Percentiles rank a stretch among this genome's conserved stretches.
Evolutionary conservation across 2,329 filamentous ascomycete species (phyloP).

Genomic region (Alternaria panax): DNA sequence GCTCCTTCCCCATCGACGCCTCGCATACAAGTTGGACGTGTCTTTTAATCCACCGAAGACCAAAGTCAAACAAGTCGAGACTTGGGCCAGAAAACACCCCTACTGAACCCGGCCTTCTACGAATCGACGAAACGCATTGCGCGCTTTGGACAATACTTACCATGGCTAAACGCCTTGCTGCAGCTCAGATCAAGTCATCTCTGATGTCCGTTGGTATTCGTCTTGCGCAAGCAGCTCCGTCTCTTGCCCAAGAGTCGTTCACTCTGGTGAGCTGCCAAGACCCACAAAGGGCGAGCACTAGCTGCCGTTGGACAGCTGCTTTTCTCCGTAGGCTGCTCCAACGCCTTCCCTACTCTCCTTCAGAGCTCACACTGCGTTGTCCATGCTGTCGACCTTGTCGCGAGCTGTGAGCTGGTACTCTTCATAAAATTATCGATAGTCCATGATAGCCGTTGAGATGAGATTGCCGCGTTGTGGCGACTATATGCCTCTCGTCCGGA

Average conservation of each 20-base stretch:
- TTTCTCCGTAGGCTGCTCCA: not conserved
- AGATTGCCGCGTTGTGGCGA: conserved; percentile 5
- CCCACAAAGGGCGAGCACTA: not conserved
- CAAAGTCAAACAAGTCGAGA: not conserved
- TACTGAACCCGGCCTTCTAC: not conserved
- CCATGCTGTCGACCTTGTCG: not conserved
- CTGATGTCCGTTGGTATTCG: not conserved
- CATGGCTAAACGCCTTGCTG: not conserved
- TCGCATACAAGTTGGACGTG: not conserved
- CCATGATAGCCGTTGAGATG: not conserved
- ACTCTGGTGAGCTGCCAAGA: conserved; percentile 6
- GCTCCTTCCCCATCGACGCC: not conserved
- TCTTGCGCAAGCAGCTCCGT: not conserved
- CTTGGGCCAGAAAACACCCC: not conserved
- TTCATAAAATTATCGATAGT: not conserved
- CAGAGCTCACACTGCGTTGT: not conserved
- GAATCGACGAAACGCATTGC: not conserved
- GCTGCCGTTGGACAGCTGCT: conserved; percentile 4
- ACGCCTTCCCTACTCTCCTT: not conserved
- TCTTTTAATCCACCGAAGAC: not conserved
- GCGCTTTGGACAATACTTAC: not conserved
- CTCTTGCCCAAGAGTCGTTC: not conserved
- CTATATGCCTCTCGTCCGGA: conserved; percentile 1
- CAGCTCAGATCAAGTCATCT: not conserved
- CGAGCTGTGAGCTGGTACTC: not conserved